phyloP scores from a whole-genome alignment of 176 grass and related monocot species.

The Rhynchospora tenuis region DNA sequence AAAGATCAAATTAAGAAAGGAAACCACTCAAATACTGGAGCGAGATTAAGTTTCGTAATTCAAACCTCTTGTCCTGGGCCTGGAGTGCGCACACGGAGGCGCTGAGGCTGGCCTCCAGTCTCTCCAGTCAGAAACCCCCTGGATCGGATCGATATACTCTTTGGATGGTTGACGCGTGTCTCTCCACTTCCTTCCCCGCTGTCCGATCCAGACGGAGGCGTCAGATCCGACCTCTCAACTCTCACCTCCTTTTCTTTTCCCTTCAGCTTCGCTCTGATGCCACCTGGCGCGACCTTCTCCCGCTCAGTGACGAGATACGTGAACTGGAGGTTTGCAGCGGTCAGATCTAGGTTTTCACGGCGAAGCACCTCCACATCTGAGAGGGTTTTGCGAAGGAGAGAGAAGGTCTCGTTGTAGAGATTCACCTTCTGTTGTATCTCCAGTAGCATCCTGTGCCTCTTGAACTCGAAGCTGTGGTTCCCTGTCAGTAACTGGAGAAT shows the following conservation, averaged over 20 bases:
- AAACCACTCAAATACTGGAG: not conserved
- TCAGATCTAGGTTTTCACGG: slow-evolving; percentile 46
- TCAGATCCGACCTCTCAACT: slow-evolving; percentile 9
- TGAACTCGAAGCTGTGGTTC: slow-evolving; percentile 23
- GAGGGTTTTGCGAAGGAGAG: slow-evolving; percentile 32
- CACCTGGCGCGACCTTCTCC: slow-evolving; percentile 15
- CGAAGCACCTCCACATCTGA: slow-evolving; percentile 41
- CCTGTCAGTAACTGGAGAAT: not conserved
- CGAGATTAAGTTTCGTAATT: not conserved
- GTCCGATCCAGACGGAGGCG: slow-evolving; percentile 21
- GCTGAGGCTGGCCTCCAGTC: slow-evolving; percentile 27
- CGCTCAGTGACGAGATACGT: slow-evolving; percentile 42
- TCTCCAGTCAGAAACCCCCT: slow-evolving; percentile 33
- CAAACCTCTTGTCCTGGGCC: slow-evolving; percentile 24
- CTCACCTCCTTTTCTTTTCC: slow-evolving; percentile 32
- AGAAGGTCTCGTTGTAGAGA: slow-evolving; percentile 61
- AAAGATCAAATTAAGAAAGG: not conserved
- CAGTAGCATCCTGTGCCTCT: slow-evolving; percentile 42
- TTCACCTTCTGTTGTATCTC: slow-evolving; percentile 38
- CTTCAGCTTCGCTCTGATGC: not conserved
- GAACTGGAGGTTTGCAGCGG: slow-evolving; percentile 47
- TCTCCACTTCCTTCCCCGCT: slow-evolving; percentile 24
- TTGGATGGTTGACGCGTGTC: slow-evolving; percentile 31
- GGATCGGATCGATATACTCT: slow-evolving; percentile 58
- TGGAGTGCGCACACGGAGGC: slow-evolving; percentile 36